Base-by-base conservation (phyloP, 495 filamentous ascomycete species). In the Acidiella bohemica region DNA sequence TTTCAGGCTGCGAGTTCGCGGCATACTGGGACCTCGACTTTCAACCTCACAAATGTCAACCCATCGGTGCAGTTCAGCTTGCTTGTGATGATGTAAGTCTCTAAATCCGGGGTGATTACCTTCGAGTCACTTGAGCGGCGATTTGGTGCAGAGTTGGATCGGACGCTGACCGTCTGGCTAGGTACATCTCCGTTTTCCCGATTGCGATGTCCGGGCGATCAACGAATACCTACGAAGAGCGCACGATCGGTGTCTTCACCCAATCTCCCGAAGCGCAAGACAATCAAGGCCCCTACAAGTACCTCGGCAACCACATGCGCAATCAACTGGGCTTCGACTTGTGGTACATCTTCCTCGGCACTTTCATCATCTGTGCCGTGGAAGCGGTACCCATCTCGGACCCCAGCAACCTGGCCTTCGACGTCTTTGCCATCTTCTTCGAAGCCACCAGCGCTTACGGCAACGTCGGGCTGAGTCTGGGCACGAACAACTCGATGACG, bases 71-170 rank as follows among this genome's bases (percentile, higher is more conserved):
- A 96, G 53, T 81, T 90, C 3, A 93, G 85, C 13, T 95, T 93
- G 63, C 60, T 94, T 60, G 76, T 96, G 59, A 96, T 96, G 88
- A 96, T 96, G 88, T 96, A n/a, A n/a, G n/a, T n/a, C n/a, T n/a
- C n/a, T n/a, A n/a, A n/a, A n/a, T n/a, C n/a, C n/a, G n/a, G n/a
- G n/a, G n/a, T n/a, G n/a, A n/a, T n/a, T n/a, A n/a, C n/a, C n/a
- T n/a, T n/a, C n/a, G n/a, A n/a, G n/a, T n/a, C n/a, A n/a, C n/a
- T n/a, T n/a, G n/a, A n/a, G n/a, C n/a, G n/a, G n/a, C n/a, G n/a
- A n/a, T n/a, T n/a, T n/a, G n/a, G n/a, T n/a, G n/a, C n/a, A n/a
- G n/a, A n/a, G n/a, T n/a, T n/a, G n/a, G n/a, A n/a, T n/a, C n/a
- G n/a, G n/a, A n/a, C n/a, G n/a, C n/a, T n/a, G n/a, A n/a, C n/a